Evolutionary conservation across 2,329 filamentous ascomycete genomes (phyloP).

Genomic region (Colletotrichum paranaense): DNA sequence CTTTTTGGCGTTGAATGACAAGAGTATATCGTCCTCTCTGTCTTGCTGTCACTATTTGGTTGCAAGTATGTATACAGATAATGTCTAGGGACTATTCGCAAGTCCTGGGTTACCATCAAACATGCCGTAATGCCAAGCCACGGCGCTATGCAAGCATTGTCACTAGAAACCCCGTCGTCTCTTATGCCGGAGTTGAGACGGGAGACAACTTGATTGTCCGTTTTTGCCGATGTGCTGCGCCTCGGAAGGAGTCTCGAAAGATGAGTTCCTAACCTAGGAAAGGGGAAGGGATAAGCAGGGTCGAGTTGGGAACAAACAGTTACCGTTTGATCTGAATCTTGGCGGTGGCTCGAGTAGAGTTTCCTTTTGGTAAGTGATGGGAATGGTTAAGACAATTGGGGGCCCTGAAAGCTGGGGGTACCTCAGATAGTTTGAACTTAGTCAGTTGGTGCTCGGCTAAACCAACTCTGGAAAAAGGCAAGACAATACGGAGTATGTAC

Average conservation of each 20-base stretch:
- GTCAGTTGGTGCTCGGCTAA: conserved; percentile 10
- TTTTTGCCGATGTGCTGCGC: conserved; percentile 13
- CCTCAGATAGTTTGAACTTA: conserved; percentile 2
- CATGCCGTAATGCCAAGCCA: conserved; percentile 7
- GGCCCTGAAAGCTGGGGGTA: not conserved
- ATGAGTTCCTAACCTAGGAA: not conserved
- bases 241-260: conserved; percentile 6
- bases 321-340: conserved; percentile 31
- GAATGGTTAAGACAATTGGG: conserved; percentile 2
- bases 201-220: not conserved
- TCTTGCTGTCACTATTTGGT: too few species aligned
- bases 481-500: too few species aligned
- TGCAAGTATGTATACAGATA: too few species aligned
- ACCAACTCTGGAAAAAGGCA: not conserved
- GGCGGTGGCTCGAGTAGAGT: conserved; percentile 23
- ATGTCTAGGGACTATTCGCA: not conserved
- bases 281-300: conserved; percentile 4
- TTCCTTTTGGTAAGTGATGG: conserved; percentile 8
- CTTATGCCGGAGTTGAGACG: conserved; percentile 5
- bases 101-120: not conserved
- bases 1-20: not conserved
- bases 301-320: conserved; percentile 12
- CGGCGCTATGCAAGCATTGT: not conserved
- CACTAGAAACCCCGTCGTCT: not conserved
- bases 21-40: too few species aligned